Conservation (phyloP, 2,329 filamentous ascomycete genomes). For the Macroventuria anomochaeta region DNA sequence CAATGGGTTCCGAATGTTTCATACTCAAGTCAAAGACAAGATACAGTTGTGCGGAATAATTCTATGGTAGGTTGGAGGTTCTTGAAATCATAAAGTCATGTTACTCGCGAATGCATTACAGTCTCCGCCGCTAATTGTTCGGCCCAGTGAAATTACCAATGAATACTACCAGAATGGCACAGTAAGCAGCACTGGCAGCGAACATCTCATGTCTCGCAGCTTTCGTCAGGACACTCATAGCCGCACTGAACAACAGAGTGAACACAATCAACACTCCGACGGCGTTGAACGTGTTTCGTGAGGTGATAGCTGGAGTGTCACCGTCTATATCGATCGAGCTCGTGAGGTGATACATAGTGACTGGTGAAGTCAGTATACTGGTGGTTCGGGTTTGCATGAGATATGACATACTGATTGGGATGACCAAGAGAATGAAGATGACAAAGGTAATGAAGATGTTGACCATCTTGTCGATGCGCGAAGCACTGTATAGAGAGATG, state of each 20-base stretch:
- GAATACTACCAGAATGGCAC: conserved; percentile 50
- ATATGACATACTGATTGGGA: conserved; percentile 45
- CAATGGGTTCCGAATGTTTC: too few relatives aligned
- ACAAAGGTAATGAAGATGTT: conserved; percentile 53
- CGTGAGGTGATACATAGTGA: conserved; percentile 51
- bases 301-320: conserved; percentile 17
- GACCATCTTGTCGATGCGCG: conserved; percentile 50
- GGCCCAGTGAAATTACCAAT: conserved; percentile 50
- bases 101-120: conserved; percentile 4
- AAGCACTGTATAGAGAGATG: conserved; percentile 48
- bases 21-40: too few relatives aligned
- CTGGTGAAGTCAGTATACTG: conserved; percentile 8
- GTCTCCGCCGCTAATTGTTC: conserved; percentile 29
- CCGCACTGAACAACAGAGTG: conserved; percentile 47
- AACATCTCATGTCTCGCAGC: conserved; percentile 49
- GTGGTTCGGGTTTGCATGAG: too few relatives aligned
- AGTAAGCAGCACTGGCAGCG: conserved; percentile 49
- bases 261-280: conserved; percentile 54
- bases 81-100: neutral
- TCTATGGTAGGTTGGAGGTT: too few relatives aligned
- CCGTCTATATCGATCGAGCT: conserved; percentile 21
- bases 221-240: conserved; percentile 48
- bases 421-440: conserved; percentile 51
- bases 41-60: too few relatives aligned
- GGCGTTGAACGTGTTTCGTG: conserved; percentile 46